Conservation (phyloP, 1,284 basidiomycete genomes). For the Trametes hirsuta region DNA sequence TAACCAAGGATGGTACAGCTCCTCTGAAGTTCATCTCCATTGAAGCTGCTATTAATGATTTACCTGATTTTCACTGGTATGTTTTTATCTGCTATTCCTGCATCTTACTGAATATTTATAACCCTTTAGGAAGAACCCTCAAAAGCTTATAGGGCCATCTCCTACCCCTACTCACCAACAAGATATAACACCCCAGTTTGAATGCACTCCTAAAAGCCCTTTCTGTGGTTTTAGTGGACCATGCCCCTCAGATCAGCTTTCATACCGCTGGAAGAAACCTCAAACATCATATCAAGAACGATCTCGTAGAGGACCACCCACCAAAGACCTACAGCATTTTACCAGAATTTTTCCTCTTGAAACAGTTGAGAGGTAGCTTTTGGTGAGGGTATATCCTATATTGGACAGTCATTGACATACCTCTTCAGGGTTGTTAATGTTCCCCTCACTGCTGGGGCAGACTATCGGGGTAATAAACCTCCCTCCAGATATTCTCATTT, state of each 20-base stretch:
- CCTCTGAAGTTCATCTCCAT: conserved; percentile 59
- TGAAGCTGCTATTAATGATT: conserved; percentile 69
- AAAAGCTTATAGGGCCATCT: conserved; percentile 11
- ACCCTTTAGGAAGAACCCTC: conserved; percentile 49
- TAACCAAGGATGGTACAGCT: conserved; percentile 48
- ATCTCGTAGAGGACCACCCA: conserved; percentile 41
- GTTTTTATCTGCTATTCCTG: conserved; percentile 7
- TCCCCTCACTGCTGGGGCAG: conserved; percentile 1
- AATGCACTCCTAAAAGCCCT: conserved; percentile 39
- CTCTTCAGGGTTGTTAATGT: conserved; percentile 6
- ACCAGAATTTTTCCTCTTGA: conserved; percentile 42
- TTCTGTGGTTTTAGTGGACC: conserved; percentile 45
- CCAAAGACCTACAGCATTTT: conserved; percentile 54
- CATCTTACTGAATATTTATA: background rate
- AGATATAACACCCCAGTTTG: conserved; percentile 31
- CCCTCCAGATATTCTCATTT: conserved; percentile 20
- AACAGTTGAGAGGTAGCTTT: conserved; percentile 44
- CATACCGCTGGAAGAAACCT: conserved; percentile 48
- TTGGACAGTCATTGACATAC: conserved; percentile 40
- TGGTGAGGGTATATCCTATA: background rate
- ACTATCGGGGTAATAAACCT: background rate
- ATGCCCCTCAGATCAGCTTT: conserved; percentile 12
- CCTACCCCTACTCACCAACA: background rate
- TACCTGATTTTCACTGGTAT: conserved; percentile 72
- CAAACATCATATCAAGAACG: conserved; percentile 53